These are phyloP conservation scores for Rosa persica DNA, from an alignment of 306 rosid genomes.

Conservation along the genomic window DNA sequence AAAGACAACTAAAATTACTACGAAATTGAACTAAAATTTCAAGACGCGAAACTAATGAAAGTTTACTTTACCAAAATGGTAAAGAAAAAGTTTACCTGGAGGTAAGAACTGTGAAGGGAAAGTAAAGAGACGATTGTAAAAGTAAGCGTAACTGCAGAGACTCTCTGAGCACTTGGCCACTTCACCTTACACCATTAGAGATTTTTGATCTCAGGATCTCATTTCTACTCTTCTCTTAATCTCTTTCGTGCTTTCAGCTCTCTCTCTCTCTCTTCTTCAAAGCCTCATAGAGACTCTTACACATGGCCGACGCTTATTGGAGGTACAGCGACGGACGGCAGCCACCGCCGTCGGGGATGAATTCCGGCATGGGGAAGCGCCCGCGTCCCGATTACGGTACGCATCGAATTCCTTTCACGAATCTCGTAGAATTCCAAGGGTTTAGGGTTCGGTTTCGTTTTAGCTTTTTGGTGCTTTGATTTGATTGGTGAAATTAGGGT, in stretches of 20 bases:
- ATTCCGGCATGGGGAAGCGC: slow-evolving; percentile 70
- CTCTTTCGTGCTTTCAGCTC: background rate
- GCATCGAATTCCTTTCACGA: background rate
- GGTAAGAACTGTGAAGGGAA: too few species aligned
- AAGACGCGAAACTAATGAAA: too few species aligned
- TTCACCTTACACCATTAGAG: too few species aligned
- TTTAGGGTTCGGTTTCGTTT: background rate
- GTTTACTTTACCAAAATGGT: too few species aligned
- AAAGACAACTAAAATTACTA: too few species aligned
- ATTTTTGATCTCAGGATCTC: background rate
- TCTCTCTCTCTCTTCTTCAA: background rate
- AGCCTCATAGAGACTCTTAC: background rate
- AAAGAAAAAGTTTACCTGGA: too few species aligned
- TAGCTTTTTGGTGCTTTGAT: slow-evolving; percentile 24
- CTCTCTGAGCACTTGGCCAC: too few species aligned
- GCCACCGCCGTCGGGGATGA: slow-evolving; percentile 45
- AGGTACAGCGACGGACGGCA: slow-evolving; percentile 80
- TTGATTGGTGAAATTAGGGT: slow-evolving; percentile 25
- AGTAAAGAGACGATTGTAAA: too few species aligned
- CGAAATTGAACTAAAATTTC: too few species aligned
- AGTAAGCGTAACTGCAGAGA: too few species aligned
- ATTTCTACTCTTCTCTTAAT: background rate
- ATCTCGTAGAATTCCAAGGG: background rate
- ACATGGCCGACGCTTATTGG: slow-evolving; percentile 90
- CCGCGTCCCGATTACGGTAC: slow-evolving; percentile 83